These are phyloP conservation scores for Pseudozyma sp. DNA, from an alignment of 1,284 basidiomycete species.

Conservation along the genomic window DNA sequence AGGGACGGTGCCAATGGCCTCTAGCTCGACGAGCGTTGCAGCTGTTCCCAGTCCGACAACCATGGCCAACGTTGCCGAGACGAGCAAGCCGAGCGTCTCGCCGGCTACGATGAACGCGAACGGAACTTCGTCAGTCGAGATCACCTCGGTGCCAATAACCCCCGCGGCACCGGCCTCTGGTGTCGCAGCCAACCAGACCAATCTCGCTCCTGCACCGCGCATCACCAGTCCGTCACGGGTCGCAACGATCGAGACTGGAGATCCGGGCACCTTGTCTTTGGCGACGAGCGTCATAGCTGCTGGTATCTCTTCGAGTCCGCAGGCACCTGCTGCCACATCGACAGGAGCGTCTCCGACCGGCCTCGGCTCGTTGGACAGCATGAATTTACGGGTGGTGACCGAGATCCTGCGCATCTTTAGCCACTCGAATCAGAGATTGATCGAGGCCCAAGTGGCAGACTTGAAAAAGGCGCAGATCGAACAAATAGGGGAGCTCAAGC, in stretches of 20 bases:
- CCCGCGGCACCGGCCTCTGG: background rate
- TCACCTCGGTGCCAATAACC: background rate
- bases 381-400: slow-evolving; percentile 24
- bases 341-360: background rate
- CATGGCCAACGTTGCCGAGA: background rate
- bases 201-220: background rate
- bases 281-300: slow-evolving; percentile 13
- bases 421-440: slow-evolving; percentile 15
- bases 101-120: background rate
- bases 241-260: background rate
- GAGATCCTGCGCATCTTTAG: slow-evolving; percentile 37
- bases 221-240: background rate
- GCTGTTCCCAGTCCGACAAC: background rate
- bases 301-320: slow-evolving; percentile 1
- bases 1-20: background rate
- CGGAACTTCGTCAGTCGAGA: background rate
- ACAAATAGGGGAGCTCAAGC: slow-evolving; percentile 8
- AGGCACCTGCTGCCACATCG: background rate
- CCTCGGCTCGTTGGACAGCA: slow-evolving; percentile 12
- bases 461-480: background rate
- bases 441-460: slow-evolving; percentile 1
- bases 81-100: background rate
- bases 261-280: slow-evolving; percentile 3
- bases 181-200: background rate
- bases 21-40: background rate